Evolutionary conservation across 768 basidiomycete species (phyloP).

Genomic region (Lyophyllum atratum): DNA sequence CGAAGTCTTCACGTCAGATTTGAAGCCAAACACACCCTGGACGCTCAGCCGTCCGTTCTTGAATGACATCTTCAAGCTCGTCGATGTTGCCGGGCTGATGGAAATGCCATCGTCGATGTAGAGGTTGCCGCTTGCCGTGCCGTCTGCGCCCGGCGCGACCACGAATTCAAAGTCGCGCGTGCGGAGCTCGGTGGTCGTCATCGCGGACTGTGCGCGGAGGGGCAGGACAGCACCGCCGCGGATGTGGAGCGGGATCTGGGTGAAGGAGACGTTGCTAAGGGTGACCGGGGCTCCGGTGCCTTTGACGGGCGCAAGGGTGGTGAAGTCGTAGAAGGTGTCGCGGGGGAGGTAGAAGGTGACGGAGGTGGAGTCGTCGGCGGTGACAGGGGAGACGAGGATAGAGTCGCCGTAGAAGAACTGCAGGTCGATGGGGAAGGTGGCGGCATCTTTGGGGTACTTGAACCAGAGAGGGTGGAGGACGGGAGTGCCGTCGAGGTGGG

Average conservation of each 20-base stretch:
- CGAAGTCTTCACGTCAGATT: slow-evolving; percentile 36
- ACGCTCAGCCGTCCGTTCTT: slow-evolving; percentile 31
- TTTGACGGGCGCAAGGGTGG: slow-evolving; percentile 45
- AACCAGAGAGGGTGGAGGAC: slow-evolving; percentile 67
- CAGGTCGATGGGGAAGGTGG: slow-evolving; percentile 60
- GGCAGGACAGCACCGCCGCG: slow-evolving; percentile 61
- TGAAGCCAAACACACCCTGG: slow-evolving; percentile 37
- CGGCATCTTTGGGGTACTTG: slow-evolving; percentile 63
- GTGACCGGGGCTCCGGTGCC: slow-evolving; percentile 48
- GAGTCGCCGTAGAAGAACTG: slow-evolving; percentile 73
- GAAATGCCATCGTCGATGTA: slow-evolving; percentile 72
- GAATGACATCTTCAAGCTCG: slow-evolving; percentile 35
- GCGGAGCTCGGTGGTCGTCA: slow-evolving; percentile 61
- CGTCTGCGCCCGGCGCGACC: slow-evolving; percentile 58
- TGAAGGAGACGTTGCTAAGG: slow-evolving; percentile 50
- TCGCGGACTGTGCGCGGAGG: slow-evolving; percentile 52
- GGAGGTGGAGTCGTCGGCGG: slow-evolving; percentile 57
- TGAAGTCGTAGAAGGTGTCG: slow-evolving; percentile 69
- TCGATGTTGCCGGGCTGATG: slow-evolving; percentile 31
- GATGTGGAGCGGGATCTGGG: slow-evolving; percentile 64
- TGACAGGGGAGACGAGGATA: slow-evolving; percentile 70
- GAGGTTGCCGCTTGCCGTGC: slow-evolving; percentile 51
- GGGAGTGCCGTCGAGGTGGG: slow-evolving; percentile 59
- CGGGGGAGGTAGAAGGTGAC: slow-evolving; percentile 63
- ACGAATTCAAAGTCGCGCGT: slow-evolving; percentile 61